These are phyloP conservation scores for Mycosphaerelloides madeirae DNA, from an alignment of 2,329 filamentous ascomycete species.

Conservation along the genomic window DNA sequence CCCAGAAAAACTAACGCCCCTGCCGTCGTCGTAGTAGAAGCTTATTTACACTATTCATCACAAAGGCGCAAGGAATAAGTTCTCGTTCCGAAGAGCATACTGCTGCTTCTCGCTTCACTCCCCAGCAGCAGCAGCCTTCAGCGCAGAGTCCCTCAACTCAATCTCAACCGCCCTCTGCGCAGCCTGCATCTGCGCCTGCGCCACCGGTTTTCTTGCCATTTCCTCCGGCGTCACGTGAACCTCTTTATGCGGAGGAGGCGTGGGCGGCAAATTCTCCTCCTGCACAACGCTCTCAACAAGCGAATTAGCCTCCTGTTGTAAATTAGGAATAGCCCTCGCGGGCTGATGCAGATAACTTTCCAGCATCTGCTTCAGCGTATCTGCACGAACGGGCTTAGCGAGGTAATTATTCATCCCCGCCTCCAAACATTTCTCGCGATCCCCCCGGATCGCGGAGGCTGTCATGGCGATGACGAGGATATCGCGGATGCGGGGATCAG, in stretches of 20 bases:
- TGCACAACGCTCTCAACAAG: slow-evolving; percentile 36
- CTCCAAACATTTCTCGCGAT: slow-evolving; percentile 90
- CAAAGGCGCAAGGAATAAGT: no score
- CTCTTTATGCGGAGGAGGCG: slow-evolving; percentile 15
- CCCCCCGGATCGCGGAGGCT: slow-evolving; percentile 87
- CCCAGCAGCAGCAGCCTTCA: no score
- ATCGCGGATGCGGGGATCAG: slow-evolving; percentile 69
- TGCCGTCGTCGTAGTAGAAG: no score
- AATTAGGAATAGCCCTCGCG: slow-evolving; percentile 39
- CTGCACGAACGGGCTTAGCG: slow-evolving; percentile 87
- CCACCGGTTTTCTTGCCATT: slow-evolving; percentile 21
- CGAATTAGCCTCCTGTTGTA: slow-evolving; percentile 44
- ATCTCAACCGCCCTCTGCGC: slow-evolving; percentile 15
- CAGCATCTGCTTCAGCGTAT: slow-evolving; percentile 79
- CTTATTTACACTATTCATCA: no score
- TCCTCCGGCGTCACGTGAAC: slow-evolving; percentile 28
- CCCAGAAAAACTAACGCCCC: no score
- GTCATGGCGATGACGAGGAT: slow-evolving; percentile 98
- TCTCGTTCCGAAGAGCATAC: no score
- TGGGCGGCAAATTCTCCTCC: slow-evolving; percentile 6
- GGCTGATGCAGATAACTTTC: slow-evolving; percentile 58
- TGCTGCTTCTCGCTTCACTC: no score
- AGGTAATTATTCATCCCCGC: slow-evolving; percentile 98
- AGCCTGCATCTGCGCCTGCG: slow-evolving; percentile 14
- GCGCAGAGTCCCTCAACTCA: slow-evolving; percentile 17